phyloP scores from a whole-genome alignment of 129 eudicot genomes.

The Lactuca sativa region DNA sequence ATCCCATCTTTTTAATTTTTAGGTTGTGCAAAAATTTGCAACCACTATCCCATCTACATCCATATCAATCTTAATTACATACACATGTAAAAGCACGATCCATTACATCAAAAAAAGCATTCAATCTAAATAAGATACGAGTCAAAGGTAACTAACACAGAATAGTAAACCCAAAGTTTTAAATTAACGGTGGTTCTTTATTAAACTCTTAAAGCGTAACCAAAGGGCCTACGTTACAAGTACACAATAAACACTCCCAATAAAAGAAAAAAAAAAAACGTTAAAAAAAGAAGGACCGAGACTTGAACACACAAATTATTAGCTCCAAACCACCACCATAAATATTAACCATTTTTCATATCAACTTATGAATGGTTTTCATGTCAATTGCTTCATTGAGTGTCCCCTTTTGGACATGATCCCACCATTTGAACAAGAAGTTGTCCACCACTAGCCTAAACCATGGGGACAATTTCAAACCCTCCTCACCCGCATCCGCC shows the following conservation, averaged over 20 bases:
- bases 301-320: neutral
- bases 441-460: slow-evolving; percentile 91
- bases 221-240: neutral
- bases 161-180: neutral
- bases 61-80: no score
- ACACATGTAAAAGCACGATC: no score
- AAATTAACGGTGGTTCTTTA: neutral
- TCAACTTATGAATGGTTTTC: slow-evolving; percentile 88
- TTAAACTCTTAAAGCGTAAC: neutral
- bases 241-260: neutral
- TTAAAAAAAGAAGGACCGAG: neutral
- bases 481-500: slow-evolving; percentile 94
- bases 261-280: neutral
- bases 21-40: no score
- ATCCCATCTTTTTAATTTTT: no score
- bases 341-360: neutral
- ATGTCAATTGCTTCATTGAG: slow-evolving; percentile 71
- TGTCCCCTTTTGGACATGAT: slow-evolving; percentile 76
- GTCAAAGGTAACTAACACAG: neutral
- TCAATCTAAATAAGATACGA: no score
- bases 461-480: slow-evolving; percentile 94
- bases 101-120: neutral
- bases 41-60: no score
- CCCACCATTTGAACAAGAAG: slow-evolving; percentile 98
- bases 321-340: neutral